A percentile compares a stretch with the other conserved stretches of the same genome.
These are phyloP conservation scores for Pythium sp. DNA, from an alignment of 352 stramenopile species.

Conservation along the genomic window DNA sequence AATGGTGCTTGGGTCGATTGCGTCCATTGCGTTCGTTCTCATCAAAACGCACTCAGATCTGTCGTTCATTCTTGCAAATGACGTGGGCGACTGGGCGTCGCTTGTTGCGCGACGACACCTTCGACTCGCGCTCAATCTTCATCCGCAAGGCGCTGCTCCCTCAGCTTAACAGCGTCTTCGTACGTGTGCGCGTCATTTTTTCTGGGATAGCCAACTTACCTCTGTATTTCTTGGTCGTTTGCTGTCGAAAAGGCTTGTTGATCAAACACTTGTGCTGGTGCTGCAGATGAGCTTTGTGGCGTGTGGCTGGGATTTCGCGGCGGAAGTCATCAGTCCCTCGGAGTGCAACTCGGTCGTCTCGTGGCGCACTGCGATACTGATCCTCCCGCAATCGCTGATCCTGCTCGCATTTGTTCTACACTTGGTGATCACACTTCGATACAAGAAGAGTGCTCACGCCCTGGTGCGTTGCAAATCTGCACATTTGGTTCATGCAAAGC, in stretches of 20 bases:
- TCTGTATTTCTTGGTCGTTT: background rate
- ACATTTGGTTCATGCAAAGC: background rate
- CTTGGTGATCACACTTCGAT: constrained; percentile 2
- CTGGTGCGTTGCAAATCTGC: background rate
- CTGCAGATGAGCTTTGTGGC: constrained; percentile 7
- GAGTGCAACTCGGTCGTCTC: background rate
- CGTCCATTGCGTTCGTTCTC: too few relatives aligned
- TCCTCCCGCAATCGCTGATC: constrained; percentile 17
- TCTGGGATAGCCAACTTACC: background rate
- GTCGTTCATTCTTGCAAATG: background rate
- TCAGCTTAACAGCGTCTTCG: constrained; percentile 8
- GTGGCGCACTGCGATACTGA: constrained; percentile 15
- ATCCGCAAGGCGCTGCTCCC: constrained; percentile 5
- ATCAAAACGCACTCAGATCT: too few relatives aligned
- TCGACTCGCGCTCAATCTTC: constrained; percentile 10
- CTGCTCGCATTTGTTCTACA: constrained; percentile 16
- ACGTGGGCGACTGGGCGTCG: background rate
- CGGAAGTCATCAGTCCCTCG: constrained; percentile 8
- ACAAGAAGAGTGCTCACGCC: background rate
- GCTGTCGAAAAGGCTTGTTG: background rate
- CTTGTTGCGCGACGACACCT: background rate
- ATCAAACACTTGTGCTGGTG: background rate
- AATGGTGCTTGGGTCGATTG: too few relatives aligned
- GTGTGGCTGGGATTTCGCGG: constrained; percentile 19
- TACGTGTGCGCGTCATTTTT: background rate